A percentile compares a stretch with the other conserved stretches of the same genome.
Conservation (phyloP, 2,329 filamentous ascomycete species). For the Sphaerulina populicola region DNA sequence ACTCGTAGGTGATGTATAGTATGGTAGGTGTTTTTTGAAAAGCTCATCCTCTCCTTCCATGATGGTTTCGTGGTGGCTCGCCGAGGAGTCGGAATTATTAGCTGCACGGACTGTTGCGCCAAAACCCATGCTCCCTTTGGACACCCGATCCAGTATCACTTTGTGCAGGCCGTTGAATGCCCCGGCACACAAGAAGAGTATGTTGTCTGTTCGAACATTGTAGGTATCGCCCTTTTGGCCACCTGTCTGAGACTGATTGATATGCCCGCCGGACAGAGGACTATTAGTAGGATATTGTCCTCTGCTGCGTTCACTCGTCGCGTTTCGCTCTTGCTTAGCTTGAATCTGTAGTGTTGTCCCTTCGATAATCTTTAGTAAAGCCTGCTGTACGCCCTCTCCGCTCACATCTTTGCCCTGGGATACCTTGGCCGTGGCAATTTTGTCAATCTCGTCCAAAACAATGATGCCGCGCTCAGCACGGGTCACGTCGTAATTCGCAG, state of each 20-base stretch:
- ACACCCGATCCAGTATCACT: conserved; percentile 74
- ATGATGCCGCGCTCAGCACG: conserved; percentile 87
- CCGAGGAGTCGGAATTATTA: conserved; percentile 26
- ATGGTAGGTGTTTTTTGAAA: conserved; percentile 40
- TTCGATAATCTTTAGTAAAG: conserved; percentile 89
- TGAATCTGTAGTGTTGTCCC: conserved; percentile 89
- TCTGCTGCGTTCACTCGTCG: conserved; percentile 13
- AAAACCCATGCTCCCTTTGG: conserved; percentile 81
- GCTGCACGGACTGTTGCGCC: conserved; percentile 64
- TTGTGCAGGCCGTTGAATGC: conserved; percentile 92
- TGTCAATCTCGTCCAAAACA: conserved; percentile 94
- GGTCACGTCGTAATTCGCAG: conserved; percentile 79
- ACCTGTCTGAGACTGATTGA: conserved; percentile 22
- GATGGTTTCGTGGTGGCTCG: conserved; percentile 51
- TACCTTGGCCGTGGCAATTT: conserved; percentile 82
- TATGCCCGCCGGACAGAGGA: conserved; percentile 32
- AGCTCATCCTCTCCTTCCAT: conserved; percentile 50
- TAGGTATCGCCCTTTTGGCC: conserved; percentile 50
- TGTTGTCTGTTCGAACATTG: conserved; percentile 86
- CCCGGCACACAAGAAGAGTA: conserved; percentile 92
- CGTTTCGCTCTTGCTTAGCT: conserved; percentile 63
- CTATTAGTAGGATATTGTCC: conserved; percentile 30
- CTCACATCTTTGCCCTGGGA: conserved; percentile 87
- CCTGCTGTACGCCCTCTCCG: conserved; percentile 94
- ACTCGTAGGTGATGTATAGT: conserved; percentile 38